Evolutionary conservation across 176 grass and related monocot genomes (phyloP).

Genomic region (Triticum turgidum): DNA sequence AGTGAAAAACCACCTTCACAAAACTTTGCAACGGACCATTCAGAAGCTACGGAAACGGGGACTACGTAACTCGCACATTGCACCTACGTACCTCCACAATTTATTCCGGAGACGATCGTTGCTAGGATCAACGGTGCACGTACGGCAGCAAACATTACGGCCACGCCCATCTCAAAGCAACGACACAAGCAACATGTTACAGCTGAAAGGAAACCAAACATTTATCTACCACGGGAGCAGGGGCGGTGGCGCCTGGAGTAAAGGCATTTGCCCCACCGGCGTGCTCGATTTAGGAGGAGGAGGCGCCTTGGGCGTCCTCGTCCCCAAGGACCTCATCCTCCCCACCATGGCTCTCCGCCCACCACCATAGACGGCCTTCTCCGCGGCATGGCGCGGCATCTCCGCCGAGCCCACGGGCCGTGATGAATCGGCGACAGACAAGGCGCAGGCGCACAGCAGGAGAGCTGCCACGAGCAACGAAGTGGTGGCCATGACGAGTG

Average conservation of each 20-base stretch:
- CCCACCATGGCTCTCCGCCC: neutral
- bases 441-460: neutral
- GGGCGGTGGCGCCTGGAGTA: neutral
- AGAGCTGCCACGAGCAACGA: neutral
- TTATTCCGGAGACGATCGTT: no score
- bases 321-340: neutral
- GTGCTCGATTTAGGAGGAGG: neutral
- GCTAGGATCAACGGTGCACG: no score
- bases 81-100: no score
- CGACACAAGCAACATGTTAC: neutral
- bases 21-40: no score
- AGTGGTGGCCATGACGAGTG: neutral
- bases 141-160: no score
- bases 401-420: no score
- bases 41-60: no score
- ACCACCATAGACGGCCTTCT: neutral
- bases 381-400: neutral
- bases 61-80: no score
- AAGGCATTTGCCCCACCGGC: neutral
- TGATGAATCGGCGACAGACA: neutral
- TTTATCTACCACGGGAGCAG: neutral
- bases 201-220: neutral
- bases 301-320: neutral
- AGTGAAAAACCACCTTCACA: no score
- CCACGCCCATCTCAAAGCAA: no score